Conservation (phyloP, 2,329 filamentous ascomycete genomes). For the Fusarium sp. region DNA sequence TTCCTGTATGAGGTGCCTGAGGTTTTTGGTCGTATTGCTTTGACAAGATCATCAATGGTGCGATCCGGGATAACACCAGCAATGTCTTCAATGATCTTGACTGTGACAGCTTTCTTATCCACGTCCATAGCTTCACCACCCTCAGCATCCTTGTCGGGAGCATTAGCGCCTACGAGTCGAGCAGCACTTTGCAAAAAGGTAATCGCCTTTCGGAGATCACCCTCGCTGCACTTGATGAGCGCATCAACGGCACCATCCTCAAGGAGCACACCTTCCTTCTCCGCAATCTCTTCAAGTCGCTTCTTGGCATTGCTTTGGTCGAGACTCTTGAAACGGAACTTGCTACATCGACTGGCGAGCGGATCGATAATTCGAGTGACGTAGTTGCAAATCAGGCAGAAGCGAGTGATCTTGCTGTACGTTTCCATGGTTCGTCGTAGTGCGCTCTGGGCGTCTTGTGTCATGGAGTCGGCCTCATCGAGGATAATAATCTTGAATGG, state of each 20-base stretch:
- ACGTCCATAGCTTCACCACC: conserved; percentile 75
- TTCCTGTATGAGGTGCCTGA: conserved; percentile 77
- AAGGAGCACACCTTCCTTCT: conserved; percentile 80
- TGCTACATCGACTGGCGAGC: conserved; percentile 91
- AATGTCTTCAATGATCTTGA: conserved; percentile 91
- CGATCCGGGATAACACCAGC: conserved; percentile 89
- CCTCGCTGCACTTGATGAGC: conserved; percentile 89
- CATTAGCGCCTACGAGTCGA: conserved; percentile 81
- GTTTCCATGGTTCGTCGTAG: conserved; percentile 98
- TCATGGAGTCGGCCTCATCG: conserved; percentile 99
- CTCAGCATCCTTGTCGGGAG: conserved; percentile 63
- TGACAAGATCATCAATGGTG: conserved; percentile 79
- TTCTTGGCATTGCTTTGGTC: conserved; percentile 87
- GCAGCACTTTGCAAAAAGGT: conserved; percentile 97
- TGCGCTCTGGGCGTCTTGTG: conserved; percentile 95
- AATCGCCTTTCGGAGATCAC: conserved; percentile 95
- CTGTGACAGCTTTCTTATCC: conserved; percentile 75
- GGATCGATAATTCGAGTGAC: conserved; percentile 98
- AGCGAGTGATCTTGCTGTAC: conserved; percentile 95
- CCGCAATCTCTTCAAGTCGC: conserved; percentile 86
- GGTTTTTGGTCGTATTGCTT: conserved; percentile 81
- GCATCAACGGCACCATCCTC: conserved; percentile 86
- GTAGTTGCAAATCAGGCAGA: conserved; percentile 99
- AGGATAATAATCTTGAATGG: conserved; percentile 99
- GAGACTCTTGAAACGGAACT: conserved; percentile 97